Conservation (phyloP, 2,329 filamentous ascomycete species). For the Penicillium corylophilum region DNA sequence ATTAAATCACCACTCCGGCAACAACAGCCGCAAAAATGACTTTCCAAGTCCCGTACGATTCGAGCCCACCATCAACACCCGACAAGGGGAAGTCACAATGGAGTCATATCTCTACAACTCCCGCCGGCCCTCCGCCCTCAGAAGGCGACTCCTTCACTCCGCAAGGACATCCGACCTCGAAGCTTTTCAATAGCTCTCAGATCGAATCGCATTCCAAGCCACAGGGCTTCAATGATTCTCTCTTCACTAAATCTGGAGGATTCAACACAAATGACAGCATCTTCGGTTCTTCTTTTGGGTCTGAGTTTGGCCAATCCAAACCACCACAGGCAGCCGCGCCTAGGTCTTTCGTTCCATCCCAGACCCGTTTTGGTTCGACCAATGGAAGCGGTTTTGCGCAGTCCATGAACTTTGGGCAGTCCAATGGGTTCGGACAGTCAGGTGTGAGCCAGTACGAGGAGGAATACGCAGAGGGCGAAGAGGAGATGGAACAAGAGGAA, state of each 20-base stretch:
- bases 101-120: conserved; percentile 55
- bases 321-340: conserved; percentile 26
- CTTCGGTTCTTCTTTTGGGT: conserved; percentile 39
- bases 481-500: conserved; percentile 42
- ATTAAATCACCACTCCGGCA: conserved; percentile 6
- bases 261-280: conserved; percentile 38
- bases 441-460: conserved; percentile 27
- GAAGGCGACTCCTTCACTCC: conserved; percentile 57
- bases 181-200: conserved; percentile 53
- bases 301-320: conserved; percentile 32
- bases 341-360: conserved; percentile 25
- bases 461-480: conserved; percentile 38
- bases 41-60: conserved; percentile 37
- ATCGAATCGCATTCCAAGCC: conserved; percentile 37
- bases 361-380: conserved; percentile 30
- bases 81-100: conserved; percentile 34
- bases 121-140: conserved; percentile 57
- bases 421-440: conserved; percentile 27
- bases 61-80: conserved; percentile 41
- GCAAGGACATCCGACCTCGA: conserved; percentile 53
- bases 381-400: conserved; percentile 28
- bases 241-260: conserved; percentile 39
- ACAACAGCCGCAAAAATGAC: conserved; percentile 25
- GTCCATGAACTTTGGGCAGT: conserved; percentile 25
- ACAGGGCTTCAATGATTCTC: conserved; percentile 28